Evolutionary conservation across 2,329 filamentous ascomycete genomes (phyloP).

Genomic region (Blumeria graminis): DNA sequence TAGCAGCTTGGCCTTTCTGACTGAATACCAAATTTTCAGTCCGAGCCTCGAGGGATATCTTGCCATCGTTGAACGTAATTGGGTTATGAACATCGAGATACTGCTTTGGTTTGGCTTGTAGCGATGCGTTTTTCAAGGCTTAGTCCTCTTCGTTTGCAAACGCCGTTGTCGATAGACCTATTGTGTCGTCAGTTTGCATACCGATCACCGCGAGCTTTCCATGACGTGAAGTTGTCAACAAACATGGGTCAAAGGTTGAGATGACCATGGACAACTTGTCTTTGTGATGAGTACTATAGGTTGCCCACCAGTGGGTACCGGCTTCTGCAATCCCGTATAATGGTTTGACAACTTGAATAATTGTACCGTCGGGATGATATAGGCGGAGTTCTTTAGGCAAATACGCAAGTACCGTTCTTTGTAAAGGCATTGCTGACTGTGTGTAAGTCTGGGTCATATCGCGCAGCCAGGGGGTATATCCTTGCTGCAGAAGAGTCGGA

Average conservation of each 20-base stretch:
- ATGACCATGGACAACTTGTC: not conserved
- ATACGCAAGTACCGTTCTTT: not conserved
- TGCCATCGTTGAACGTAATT: not conserved
- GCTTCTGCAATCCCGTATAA: not conserved
- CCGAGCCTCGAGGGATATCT: not conserved
- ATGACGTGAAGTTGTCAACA: not conserved
- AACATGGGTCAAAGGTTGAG: conserved; percentile 1
- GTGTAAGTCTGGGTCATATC: conserved; percentile 2
- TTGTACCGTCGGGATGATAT: not conserved
- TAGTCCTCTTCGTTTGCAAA: not conserved
- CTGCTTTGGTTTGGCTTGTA: not conserved
- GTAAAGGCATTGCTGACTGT: not conserved
- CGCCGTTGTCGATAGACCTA: not conserved
- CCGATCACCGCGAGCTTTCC: not conserved
- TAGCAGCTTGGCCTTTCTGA: not conserved
- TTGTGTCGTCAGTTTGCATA: conserved; percentile 1
- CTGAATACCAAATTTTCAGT: not conserved
- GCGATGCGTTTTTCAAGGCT: not conserved
- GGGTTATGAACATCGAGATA: not conserved
- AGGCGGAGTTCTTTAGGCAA: not conserved
- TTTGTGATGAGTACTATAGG: conserved; percentile 1
- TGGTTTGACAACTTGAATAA: not conserved
- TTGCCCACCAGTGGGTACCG: conserved; percentile 1
- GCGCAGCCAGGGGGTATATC: not conserved
- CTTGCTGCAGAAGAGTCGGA: not conserved